phyloP scores from a whole-genome alignment of 2,329 filamentous ascomycete genomes.

The Sporothrix schenckii region DNA sequence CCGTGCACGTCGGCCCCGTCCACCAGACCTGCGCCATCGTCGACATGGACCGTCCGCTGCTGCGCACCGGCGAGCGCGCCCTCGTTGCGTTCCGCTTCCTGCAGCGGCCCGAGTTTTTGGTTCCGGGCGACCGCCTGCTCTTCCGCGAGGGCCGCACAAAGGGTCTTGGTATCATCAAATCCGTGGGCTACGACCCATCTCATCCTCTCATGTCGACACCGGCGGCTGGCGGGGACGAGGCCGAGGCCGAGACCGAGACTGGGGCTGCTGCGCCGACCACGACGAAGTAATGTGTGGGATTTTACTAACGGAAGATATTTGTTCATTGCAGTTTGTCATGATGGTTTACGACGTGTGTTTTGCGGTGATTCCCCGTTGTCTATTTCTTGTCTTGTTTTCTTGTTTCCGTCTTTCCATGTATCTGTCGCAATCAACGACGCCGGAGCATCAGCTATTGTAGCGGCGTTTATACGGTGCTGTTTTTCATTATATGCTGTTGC shows the following conservation, averaged over 20 bases:
- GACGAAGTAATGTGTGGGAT: not conserved
- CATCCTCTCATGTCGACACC: slow-evolving; percentile 47
- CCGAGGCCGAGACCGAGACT: not conserved
- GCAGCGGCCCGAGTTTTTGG: slow-evolving; percentile 89
- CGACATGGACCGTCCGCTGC: slow-evolving; percentile 93
- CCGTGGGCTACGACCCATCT: slow-evolving; percentile 77
- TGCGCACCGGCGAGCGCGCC: slow-evolving; percentile 91
- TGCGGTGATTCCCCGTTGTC: slow-evolving; percentile 3
- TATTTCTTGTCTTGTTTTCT: not conserved
- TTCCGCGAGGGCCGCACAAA: slow-evolving; percentile 96
- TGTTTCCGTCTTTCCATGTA: not conserved
- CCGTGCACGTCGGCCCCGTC: slow-evolving; percentile 94
- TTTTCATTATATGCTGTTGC: not conserved
- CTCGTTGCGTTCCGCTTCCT: slow-evolving; percentile 93
- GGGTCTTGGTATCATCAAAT: slow-evolving; percentile 91
- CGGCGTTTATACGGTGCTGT: not conserved
- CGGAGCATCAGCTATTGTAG: not conserved
- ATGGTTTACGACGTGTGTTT: not conserved
- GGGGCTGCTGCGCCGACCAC: not conserved
- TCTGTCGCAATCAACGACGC: not conserved
- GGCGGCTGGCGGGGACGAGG: not conserved
- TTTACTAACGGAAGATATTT: not conserved
- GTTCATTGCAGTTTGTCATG: not conserved
- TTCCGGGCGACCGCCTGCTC: slow-evolving; percentile 82
- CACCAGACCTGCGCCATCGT: slow-evolving; percentile 97